Evolutionary conservation across 257 asterid genomes (phyloP).

Genomic region (Rubia yunnanensis): DNA sequence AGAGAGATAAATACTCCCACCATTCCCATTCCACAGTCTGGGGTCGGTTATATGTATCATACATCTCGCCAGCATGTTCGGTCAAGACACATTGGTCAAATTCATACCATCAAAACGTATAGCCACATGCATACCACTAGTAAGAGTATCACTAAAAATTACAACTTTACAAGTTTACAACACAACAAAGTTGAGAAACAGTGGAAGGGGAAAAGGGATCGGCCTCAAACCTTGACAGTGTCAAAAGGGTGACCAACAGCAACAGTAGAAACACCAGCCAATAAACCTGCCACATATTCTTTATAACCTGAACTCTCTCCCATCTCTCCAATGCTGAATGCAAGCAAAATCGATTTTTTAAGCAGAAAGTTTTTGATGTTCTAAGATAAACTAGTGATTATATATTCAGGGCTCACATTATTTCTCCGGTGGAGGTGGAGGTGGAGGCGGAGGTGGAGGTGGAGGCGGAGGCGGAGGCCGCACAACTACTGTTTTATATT

Average conservation of each 20-base stretch:
- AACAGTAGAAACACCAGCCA: constrained; percentile 87
- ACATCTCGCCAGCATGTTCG: neutral
- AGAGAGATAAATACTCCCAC: neutral
- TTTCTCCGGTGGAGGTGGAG: constrained; percentile 1
- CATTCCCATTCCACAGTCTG: neutral
- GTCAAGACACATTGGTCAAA: neutral
- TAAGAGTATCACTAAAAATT: neutral
- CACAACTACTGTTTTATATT: neutral
- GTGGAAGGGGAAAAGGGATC: neutral
- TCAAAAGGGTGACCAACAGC: constrained; percentile 87
- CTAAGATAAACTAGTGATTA: constrained; percentile 1
- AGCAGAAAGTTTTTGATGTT: neutral
- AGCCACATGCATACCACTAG: neutral
- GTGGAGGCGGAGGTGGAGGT: too few species aligned
- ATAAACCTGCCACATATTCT: constrained; percentile 78
- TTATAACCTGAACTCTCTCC: constrained; percentile 53
- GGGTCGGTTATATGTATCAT: too few species aligned
- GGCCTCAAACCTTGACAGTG: constrained; percentile 69
- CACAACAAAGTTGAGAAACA: neutral
- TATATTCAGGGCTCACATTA: neutral
- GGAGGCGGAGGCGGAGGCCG: constrained; percentile 1
- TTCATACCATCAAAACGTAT: neutral
- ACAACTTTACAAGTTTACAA: neutral
- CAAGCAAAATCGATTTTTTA: neutral
- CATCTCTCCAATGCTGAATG: constrained; percentile 15